phyloP scores from a whole-genome alignment of 2,329 filamentous ascomycete genomes.

The Neofusicoccum sp. region DNA sequence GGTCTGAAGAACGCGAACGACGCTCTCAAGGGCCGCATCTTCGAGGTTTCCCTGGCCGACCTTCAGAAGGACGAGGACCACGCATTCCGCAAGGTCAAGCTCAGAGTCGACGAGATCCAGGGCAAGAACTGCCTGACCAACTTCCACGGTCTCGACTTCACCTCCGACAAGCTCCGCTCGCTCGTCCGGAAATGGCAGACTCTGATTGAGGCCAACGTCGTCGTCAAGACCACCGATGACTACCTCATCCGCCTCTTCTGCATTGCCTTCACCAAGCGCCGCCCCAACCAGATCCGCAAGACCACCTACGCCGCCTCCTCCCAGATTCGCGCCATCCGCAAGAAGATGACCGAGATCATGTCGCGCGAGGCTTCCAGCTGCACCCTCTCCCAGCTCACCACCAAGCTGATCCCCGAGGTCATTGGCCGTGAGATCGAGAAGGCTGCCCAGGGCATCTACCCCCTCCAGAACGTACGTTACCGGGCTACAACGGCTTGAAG shows the following conservation, averaged over 20 bases:
- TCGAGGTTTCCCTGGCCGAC: slow-evolving; percentile 98
- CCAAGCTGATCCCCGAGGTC: slow-evolving; percentile 98
- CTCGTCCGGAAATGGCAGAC: slow-evolving; percentile 99
- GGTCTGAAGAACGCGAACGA: slow-evolving; percentile 99
- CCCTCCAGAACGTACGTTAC: slow-evolving; percentile 85
- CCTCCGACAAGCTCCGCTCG: slow-evolving; percentile 98
- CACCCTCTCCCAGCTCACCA: slow-evolving; percentile 93
- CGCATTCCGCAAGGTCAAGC: slow-evolving; percentile 99
- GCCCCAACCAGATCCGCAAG: slow-evolving; percentile 99
- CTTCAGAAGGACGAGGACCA: slow-evolving; percentile 99
- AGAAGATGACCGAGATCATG: slow-evolving; percentile 99
- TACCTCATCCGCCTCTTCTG: slow-evolving; percentile 99
- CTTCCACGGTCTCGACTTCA: slow-evolving; percentile 99
- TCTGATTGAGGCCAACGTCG: slow-evolving; percentile 98
- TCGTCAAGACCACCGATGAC: slow-evolving; percentile 99
- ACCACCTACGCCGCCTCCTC: slow-evolving; percentile 97
- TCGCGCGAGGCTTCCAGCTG: slow-evolving; percentile 90
- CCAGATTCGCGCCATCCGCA: slow-evolving; percentile 96
- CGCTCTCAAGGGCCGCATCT: slow-evolving; percentile 95
- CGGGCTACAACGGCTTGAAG: neutral
- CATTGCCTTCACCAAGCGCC: slow-evolving; percentile 98
- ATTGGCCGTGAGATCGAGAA: slow-evolving; percentile 99
- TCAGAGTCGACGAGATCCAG: slow-evolving; percentile 97
- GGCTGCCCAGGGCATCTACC: slow-evolving; percentile 98
- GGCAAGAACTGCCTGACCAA: slow-evolving; percentile 99